phyloP scores from a whole-genome alignment of 257 asterid species.

The Fraxinus americana region DNA sequence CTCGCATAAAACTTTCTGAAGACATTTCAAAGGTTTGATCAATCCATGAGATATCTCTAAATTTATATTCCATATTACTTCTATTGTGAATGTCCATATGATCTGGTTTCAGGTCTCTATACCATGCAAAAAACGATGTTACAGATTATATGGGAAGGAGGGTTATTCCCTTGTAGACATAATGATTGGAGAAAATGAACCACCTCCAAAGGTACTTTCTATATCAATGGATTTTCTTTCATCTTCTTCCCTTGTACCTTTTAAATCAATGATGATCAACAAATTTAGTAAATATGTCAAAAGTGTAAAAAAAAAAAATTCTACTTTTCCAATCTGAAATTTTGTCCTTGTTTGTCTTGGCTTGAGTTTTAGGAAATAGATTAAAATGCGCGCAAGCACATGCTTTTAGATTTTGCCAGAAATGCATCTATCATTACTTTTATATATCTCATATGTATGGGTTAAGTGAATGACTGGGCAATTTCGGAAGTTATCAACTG shows the following conservation, averaged over 20 bases:
- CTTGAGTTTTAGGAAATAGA: not conserved
- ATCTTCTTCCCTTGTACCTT: not conserved
- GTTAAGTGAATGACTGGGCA: not conserved
- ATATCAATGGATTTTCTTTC: not conserved
- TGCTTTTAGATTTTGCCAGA: not conserved
- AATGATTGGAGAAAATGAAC: constrained; percentile 89
- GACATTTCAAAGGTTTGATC: constrained; percentile 87
- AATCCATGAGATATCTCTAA: not conserved
- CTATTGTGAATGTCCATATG: constrained; percentile 17
- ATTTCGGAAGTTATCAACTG: not conserved
- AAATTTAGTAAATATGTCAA: not conserved
- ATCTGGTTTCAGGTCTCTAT: constrained; percentile 74
- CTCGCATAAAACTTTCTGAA: constrained; percentile 96
- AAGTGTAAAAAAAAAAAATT: too few relatives aligned
- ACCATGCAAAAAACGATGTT: constrained; percentile 96
- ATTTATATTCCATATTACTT: constrained; percentile 5
- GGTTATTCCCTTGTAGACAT: constrained; percentile 94
- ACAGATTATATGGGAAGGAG: constrained; percentile 91
- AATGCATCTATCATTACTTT: not conserved
- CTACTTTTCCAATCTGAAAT: too few relatives aligned
- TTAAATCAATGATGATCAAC: not conserved
- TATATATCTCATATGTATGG: not conserved
- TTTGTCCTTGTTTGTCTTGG: not conserved
- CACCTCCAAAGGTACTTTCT: constrained; percentile 76
- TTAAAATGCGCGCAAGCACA: not conserved